Base-by-base conservation (phyloP, 768 basidiomycete genomes). In the Tylopilus vinaceipallidus region DNA sequence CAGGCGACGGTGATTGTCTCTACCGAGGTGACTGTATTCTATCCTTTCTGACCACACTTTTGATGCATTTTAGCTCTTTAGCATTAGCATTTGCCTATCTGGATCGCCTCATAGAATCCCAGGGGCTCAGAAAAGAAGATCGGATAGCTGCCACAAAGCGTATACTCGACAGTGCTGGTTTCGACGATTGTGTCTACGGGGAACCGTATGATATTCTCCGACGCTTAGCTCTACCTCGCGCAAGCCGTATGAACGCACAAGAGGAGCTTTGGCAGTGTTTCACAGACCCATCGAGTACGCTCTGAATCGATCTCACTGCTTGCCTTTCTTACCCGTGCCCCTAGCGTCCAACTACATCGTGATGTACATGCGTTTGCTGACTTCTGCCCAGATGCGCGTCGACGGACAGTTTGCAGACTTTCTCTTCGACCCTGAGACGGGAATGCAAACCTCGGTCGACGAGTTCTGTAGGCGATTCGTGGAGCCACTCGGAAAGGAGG, bases 1-100 rank as follows among this genome's bases (percentile, higher is more conserved):
- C 37, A 82, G 91, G 93, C 24, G 93, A 90, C 57, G 92, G 94
- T 0, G 89, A 90, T 65, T 95, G 94, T 64, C 95, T 95, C 68
- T 97, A 95, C 66, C 77, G 93, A 76, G 86, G 90, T 90, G 64
- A 75, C 71, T 63, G 48, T 33, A 22, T 20, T 49, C 30, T 35
- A 16, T 16, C 22, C 32, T 29, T n/a, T n/a, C 20, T 11, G 35
- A 54, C 32, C 47, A 34, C 38, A 36, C 38, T 47, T 44, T 53
- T 57, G 49, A 57, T 55, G 43, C 46, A 58, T 53, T 55, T 50
- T 56, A 50, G 43, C 53, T 58, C 16, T 36, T 49, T 65, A 91
- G 92, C 92, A 11, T 75, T 94, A 43, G 89, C 83, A 7, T 91
- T 91, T 57, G 83, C 90, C 6, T 92, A 88, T 63, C 70, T 95